A percentile compares a stretch with the other conserved stretches of the same genome.
Conservation (phyloP, 202 grass and related monocot genomes). For the Tripidium arundinaceum region DNA sequence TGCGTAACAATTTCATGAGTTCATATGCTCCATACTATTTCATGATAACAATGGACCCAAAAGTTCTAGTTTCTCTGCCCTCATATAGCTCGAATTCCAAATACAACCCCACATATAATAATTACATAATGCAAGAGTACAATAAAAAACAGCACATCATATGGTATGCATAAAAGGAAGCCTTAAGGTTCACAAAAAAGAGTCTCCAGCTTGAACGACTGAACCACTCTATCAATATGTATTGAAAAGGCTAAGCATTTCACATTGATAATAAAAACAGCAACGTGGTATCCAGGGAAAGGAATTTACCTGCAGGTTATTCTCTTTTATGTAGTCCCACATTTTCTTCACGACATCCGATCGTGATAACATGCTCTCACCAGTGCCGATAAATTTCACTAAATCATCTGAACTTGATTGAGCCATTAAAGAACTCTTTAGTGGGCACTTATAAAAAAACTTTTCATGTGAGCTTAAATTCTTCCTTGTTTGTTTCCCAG, state of each 20-base stretch:
- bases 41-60: constrained; percentile 1
- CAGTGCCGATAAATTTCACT: too few relatives aligned
- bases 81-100: constrained; percentile 1
- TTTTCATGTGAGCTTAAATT: not conserved
- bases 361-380: too few relatives aligned
- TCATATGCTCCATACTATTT: constrained; percentile 17
- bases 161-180: constrained; percentile 2
- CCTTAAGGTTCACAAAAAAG: not conserved
- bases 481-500: not conserved
- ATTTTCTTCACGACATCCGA: too few relatives aligned
- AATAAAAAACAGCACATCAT: constrained; percentile 10
- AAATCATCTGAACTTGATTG: too few relatives aligned
- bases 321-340: constrained; percentile 94
- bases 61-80: not conserved
- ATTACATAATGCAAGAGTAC: not conserved
- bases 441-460: not conserved
- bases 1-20: constrained; percentile 3
- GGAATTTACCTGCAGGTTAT: constrained; percentile 80
- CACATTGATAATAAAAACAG: constrained; percentile 4
- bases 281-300: constrained; percentile 21
- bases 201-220: not conserved
- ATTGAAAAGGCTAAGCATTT: too few relatives aligned
- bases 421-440: not conserved
- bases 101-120: too few relatives aligned
- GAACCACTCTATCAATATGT: not conserved